Conservation (phyloP, 139 green algal species). For the Trebouxia sp. region DNA sequence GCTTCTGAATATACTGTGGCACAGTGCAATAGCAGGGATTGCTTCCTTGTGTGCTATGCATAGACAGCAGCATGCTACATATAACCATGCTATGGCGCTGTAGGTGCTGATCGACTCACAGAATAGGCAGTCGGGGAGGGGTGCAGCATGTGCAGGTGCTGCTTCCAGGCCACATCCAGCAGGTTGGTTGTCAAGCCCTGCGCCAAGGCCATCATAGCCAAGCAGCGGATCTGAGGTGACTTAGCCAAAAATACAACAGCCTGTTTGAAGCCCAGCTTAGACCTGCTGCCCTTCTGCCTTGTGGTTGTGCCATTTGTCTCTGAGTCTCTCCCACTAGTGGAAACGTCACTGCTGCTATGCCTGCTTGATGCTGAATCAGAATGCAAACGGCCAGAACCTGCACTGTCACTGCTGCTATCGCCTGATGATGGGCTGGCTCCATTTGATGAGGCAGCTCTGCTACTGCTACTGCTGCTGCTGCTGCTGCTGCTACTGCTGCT, state of each 20-base stretch:
- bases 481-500: background rate
- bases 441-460: background rate
- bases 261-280: constrained; percentile 35
- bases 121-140: constrained; percentile 82
- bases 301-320: no score
- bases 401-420: background rate
- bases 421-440: background rate
- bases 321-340: background rate
- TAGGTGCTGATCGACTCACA: background rate
- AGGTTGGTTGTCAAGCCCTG: constrained; percentile 86
- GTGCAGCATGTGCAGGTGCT: constrained; percentile 84
- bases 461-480: background rate
- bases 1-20: no score
- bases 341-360: background rate
- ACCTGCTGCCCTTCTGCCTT: background rate
- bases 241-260: constrained; percentile 59
- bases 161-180: constrained; percentile 94
- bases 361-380: background rate
- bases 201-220: constrained; percentile 89
- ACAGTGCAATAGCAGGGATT: no score
- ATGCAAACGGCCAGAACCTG: background rate
- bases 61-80: no score
- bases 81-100: no score
- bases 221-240: constrained; percentile 80
- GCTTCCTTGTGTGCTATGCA: no score